phyloP scores from a whole-genome alignment of 2,329 filamentous ascomycete species.

The Alternaria infectoria region DNA sequence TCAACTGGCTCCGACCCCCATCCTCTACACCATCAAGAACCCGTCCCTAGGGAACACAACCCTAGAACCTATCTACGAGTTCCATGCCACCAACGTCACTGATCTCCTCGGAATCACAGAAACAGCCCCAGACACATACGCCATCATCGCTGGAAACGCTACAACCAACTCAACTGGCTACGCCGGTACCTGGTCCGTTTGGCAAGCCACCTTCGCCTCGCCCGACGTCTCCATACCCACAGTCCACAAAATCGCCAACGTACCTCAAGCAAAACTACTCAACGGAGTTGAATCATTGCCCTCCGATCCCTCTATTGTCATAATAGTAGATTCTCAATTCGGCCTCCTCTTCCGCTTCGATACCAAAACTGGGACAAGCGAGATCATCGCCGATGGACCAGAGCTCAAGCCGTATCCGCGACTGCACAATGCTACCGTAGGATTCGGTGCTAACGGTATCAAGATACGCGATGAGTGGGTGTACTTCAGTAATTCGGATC shows the following conservation, averaged over 20 bases:
- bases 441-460: slow-evolving; percentile 3
- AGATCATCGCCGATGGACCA: background rate
- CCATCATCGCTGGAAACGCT: slow-evolving; percentile 13
- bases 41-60: background rate
- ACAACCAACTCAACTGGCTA: slow-evolving; percentile 11
- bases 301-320: background rate
- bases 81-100: slow-evolving; percentile 4
- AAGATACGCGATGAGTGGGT: background rate
- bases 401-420: background rate
- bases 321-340: background rate
- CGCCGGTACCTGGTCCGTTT: slow-evolving; percentile 9
- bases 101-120: slow-evolving; percentile 15
- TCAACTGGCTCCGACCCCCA: background rate
- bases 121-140: slow-evolving; percentile 11
- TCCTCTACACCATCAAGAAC: background rate
- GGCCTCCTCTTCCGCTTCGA: background rate
- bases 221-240: background rate
- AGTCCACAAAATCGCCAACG: slow-evolving; percentile 9
- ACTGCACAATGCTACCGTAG: background rate
- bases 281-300: background rate
- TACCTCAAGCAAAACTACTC: slow-evolving; percentile 10
- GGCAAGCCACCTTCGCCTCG: slow-evolving; percentile 5
- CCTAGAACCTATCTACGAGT: slow-evolving; percentile 10
- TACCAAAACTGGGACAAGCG: background rate
- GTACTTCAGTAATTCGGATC: background rate